A percentile compares a stretch with the other conserved stretches of the same genome.
These are phyloP conservation scores for Buxus sempervirens DNA, from an alignment of 164 flowering plant genomes.

Conservation along the genomic window DNA sequence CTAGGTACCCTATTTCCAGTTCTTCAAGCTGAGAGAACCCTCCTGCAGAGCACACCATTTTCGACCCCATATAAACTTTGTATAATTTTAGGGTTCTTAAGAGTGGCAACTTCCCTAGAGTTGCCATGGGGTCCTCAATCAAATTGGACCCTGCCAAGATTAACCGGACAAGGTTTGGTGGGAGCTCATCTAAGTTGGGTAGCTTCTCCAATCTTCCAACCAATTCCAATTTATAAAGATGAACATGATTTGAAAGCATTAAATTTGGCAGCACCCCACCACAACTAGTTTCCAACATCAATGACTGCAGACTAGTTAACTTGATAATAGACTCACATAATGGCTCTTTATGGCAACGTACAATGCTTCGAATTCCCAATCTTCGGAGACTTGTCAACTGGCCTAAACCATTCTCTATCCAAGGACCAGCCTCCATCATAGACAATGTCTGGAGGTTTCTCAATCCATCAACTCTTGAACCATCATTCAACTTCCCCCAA, in stretches of 20 bases:
- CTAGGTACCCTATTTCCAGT: conserved; percentile 10
- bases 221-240: background rate
- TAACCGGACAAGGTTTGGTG: conserved; percentile 1
- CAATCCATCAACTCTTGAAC: background rate
- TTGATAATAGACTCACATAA: background rate
- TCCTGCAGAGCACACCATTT: conserved; percentile 1
- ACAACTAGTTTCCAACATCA: background rate
- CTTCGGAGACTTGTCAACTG: background rate
- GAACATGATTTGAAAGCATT: background rate
- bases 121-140: conserved; percentile 12
- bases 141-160: conserved; percentile 6
- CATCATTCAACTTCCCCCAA: background rate
- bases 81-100: conserved; percentile 10
- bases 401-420: background rate
- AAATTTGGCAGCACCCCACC: background rate
- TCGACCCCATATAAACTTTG: conserved; percentile 1
- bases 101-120: conserved; percentile 12
- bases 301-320: background rate
- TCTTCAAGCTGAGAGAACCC: conserved; percentile 12
- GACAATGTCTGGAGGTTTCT: conserved; percentile 9
- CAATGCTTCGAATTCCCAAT: background rate
- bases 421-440: background rate
- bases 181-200: background rate
- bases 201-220: background rate
- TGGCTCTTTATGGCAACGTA: background rate